Base-by-base conservation (phyloP, 805 yeast species). In the Saccharomycopsis guyanensis region DNA sequence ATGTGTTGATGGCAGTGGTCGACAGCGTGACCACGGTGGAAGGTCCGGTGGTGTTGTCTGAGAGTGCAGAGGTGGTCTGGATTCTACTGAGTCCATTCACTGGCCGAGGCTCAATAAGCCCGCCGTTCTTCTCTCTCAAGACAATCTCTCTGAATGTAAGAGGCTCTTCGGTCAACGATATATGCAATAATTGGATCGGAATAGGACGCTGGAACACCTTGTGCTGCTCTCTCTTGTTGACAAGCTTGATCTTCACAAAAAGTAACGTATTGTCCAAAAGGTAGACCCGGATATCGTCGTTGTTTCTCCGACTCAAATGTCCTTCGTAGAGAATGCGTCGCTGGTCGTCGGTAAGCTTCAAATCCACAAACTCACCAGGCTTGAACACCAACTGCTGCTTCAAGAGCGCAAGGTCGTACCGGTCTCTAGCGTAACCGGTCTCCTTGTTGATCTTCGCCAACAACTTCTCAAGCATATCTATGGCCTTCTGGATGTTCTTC, bases 381-480 rank as follows among this genome's bases (percentile, higher is more conserved):
- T 84, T 73, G 66, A 82, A 83, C 25, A 87, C 81, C 50, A 93
- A 72, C 44, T 86, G 80, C 62, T 86, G 96, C 57, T 86, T 85
- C 60, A 93, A 72, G 42, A 88, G 80, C 69, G 88, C 83, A 51
- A 93, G 74, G 54, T 89, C 86, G 66, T 88, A 87, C 53, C 96
- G 74, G 68, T 91, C 96, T 33, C 93, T 88, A 25, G 95, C 86
- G 55, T 83, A 89, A 66, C 98, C 98, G 35, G 94, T 80, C 56
- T 89, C 97, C 41, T 77, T 73, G 61, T 93, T 87, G 53, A 86
- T 18, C 20, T 33, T 33, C 24, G 73, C 80, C 65, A 93, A 74
- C 51, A 88, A 78, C 52, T 78, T 82, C 50, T 82, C 80, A 32
- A 91, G 74, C 56, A 82, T 78, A 42, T 78, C 86, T 53, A 84